Base-by-base conservation (phyloP, 2,329 filamentous ascomycete species). In the Claviceps sp. region DNA sequence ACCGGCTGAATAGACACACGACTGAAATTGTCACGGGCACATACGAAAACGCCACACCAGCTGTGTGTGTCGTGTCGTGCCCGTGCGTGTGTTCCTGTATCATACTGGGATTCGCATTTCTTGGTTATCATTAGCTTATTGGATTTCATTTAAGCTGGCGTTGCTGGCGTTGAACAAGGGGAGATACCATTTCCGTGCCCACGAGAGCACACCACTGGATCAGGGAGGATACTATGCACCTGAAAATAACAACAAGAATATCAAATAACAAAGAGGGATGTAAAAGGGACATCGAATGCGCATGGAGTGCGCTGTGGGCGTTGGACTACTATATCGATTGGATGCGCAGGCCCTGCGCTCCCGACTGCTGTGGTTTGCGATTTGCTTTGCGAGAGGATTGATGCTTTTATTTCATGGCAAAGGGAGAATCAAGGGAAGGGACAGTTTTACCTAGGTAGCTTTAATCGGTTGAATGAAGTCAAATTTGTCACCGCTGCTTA, bases 141-240 rank as follows among this genome's bases (percentile, higher is more conserved):
- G 55, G 60, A 55, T 58, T 58, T 61, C 54, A 34, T 34, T 34
- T 58, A 60, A 59, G 51, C 53, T 45, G 66, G 66, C 65, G 66
- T 68, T 68, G 60, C 16, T 30, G 47, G 37, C 5, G 26, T 39
- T 40, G 40, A 38, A 34, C 39, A 41, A 43, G 58, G 60, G 65
- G 41, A 68, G 64, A 68, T 68, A 68, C 66, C 66, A 68, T 60
- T 61, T 58, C 60, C 60, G 58, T 60, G 58, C 60, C 30, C 57
- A 47, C 57, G 56, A 52, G 47, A 55, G 44, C 53, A 55, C 57
- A 55, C 57, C 54, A 50, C 51, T 54, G 53, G 50, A 50, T 50
- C 30, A 56, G 55, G 57, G 60, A 52, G 44, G 48, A 24, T 26
- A 34, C 16, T 47, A 52, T 34, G 43, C 47, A 37, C 41, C 17